Evolutionary conservation across 768 basidiomycete species (phyloP), one percentile per base, ranked within the genome.

Genomic region (Tricholoma hemisulphureum): DNA sequence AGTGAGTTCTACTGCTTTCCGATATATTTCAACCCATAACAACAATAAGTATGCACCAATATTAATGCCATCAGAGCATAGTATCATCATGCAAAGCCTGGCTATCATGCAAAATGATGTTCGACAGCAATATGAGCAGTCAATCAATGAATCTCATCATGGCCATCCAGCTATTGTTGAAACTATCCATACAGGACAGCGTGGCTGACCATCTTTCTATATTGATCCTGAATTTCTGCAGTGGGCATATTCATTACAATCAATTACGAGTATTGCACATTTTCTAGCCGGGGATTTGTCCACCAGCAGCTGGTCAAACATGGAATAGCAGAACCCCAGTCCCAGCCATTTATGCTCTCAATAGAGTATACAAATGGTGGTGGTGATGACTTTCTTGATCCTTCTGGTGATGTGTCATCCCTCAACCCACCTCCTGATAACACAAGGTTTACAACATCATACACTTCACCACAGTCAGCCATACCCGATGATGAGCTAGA

Each of bases 141-240:
- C 46, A 8, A 13, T 58, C 0, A 23, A 58, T 23, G 53, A 54
- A 24, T 58, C 55, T 45, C 53, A 59, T 24, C 32, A 52, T 52
- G 50, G 58, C 6, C 45, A 49, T 28, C 52, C 58, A 39, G 21
- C 11, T 49, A 18, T 55, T 45, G 28, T 45, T 10, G 45, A 55
- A 9, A 6, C 18, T 4, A 32, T 55, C 29, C 28, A 55, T n/a
- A 59, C 45, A 31, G 49, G 54, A 18, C 11, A n/a, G 7, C 29
- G 50, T 13, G 45, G 51, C 14, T 10, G 43, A 24, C 51, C 51
- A 45, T 2, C 28, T 39, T 49, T 54, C 8, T 20, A 16, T 4
- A 58, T 58, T 58, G 58, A 58, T 31, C 37, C 58, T 16, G 48
- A 55, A 14, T 58, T 54, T 39, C 35, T 58, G 6, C 6, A 34